Evolutionary conservation across 345 rosid genomes (phyloP).

Genomic region (Mangifera indica): DNA sequence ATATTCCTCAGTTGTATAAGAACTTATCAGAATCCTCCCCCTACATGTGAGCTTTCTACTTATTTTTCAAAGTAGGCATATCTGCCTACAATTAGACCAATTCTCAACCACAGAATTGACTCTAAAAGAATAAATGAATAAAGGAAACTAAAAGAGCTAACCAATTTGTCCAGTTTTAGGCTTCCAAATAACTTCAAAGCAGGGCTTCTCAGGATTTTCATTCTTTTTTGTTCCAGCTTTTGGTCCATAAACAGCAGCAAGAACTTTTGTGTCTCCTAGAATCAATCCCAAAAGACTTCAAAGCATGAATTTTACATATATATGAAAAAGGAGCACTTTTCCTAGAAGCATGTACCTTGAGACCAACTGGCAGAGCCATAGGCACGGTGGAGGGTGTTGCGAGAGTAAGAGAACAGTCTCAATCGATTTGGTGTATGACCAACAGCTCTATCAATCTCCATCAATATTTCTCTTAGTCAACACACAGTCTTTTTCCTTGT

Average conservation of each 20-base stretch:
- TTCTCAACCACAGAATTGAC: not conserved
- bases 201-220: slow-evolving; percentile 90
- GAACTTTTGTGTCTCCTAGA: slow-evolving; percentile 80
- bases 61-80: too few relatives aligned
- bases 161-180: slow-evolving; percentile 91
- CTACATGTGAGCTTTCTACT: too few relatives aligned
- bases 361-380: slow-evolving; percentile 98
- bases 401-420: slow-evolving; percentile 76
- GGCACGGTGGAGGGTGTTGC: slow-evolving; percentile 75
- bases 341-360: slow-evolving; percentile 49
- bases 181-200: slow-evolving; percentile 90
- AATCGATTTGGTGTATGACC: slow-evolving; percentile 66
- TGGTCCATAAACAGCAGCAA: slow-evolving; percentile 93
- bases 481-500: not conserved
- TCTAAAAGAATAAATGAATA: not conserved
- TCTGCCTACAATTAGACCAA: not conserved
- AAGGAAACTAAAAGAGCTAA: slow-evolving; percentile 19
- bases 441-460: slow-evolving; percentile 68
- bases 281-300: slow-evolving; percentile 7
- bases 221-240: slow-evolving; percentile 87
- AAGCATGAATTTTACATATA: not conserved
- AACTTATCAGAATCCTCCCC: too few relatives aligned
- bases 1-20: not conserved
- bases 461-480: slow-evolving; percentile 8
- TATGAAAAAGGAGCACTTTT: not conserved